These are phyloP conservation scores for Wakefieldia striispora DNA, from an alignment of 768 basidiomycete species.

Conservation along the genomic window DNA sequence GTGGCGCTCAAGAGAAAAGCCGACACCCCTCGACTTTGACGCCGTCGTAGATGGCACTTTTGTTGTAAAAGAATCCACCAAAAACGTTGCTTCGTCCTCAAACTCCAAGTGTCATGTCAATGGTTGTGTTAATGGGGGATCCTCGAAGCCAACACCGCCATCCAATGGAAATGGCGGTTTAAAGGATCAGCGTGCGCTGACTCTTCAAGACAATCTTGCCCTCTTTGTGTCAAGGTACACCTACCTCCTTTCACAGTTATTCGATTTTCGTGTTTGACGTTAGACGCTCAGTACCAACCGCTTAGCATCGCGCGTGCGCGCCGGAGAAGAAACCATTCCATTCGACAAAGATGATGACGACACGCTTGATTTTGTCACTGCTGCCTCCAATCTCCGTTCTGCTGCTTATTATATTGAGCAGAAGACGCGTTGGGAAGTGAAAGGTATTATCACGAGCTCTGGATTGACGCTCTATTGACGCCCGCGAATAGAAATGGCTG, in stretches of 20 bases:
- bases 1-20: constrained; percentile 91
- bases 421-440: constrained; percentile 96
- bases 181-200: constrained; percentile 80
- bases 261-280: constrained; percentile 7
- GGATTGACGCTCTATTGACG: background rate
- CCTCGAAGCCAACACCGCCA: constrained; percentile 1
- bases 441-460: constrained; percentile 52
- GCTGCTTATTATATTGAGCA: constrained; percentile 84
- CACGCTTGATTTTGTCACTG: constrained; percentile 94
- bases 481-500: constrained; percentile 81
- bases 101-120: constrained; percentile 25
- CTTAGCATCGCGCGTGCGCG: constrained; percentile 63
- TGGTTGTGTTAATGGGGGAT: constrained; percentile 21
- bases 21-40: constrained; percentile 79
- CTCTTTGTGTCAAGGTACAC: constrained; percentile 85
- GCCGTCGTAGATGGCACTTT: constrained; percentile 67
- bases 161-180: constrained; percentile 38
- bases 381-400: constrained; percentile 86
- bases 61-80: constrained; percentile 34
- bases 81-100: constrained; percentile 8
- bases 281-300: constrained; percentile 62
- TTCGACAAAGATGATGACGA: constrained; percentile 99
- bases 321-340: constrained; percentile 68
- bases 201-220: constrained; percentile 75
- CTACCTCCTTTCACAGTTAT: background rate